phyloP scores from a whole-genome alignment of 1,284 basidiomycete genomes.

The Microbotryum lychnidis-dioicae region DNA sequence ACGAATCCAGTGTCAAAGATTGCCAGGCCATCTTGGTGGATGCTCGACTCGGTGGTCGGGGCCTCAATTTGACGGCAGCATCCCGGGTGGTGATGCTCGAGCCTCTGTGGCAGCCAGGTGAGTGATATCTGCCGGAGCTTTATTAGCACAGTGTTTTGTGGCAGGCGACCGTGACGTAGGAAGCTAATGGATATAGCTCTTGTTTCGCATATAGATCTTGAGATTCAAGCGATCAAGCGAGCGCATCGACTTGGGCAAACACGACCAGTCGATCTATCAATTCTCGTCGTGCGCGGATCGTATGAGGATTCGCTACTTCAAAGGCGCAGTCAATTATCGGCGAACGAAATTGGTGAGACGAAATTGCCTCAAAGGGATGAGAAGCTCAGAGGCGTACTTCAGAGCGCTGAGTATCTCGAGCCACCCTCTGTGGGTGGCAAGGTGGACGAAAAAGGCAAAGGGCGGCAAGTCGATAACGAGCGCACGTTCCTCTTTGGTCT shows the following conservation, averaged over 20 bases:
- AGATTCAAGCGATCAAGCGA: slow-evolving; percentile 25
- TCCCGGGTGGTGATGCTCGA: slow-evolving; percentile 24
- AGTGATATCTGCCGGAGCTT: neutral
- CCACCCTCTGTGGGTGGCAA: neutral
- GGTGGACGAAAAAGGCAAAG: neutral
- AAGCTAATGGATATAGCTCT: neutral
- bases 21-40: slow-evolving; percentile 27
- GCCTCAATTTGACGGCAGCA: slow-evolving; percentile 20
- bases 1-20: slow-evolving; percentile 8
- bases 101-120: slow-evolving; percentile 23
- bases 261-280: slow-evolving; percentile 17
- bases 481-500: neutral
- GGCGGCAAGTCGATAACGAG: neutral
- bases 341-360: slow-evolving; percentile 15
- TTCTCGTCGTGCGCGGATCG: slow-evolving; percentile 20
- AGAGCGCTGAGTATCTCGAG: slow-evolving; percentile 23
- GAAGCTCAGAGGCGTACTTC: slow-evolving; percentile 11
- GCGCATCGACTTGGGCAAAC: slow-evolving; percentile 28
- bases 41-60: slow-evolving; percentile 24
- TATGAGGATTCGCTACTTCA: slow-evolving; percentile 20
- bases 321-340: slow-evolving; percentile 9
- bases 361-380: slow-evolving; percentile 23
- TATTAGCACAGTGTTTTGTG: no score
- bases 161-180: neutral
- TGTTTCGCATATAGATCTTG: slow-evolving; percentile 10